Evolutionary conservation across 495 filamentous ascomycete species (phyloP), one percentile per base, ranked within the genome.

Genomic region (Aspergillus egyptiacus): DNA sequence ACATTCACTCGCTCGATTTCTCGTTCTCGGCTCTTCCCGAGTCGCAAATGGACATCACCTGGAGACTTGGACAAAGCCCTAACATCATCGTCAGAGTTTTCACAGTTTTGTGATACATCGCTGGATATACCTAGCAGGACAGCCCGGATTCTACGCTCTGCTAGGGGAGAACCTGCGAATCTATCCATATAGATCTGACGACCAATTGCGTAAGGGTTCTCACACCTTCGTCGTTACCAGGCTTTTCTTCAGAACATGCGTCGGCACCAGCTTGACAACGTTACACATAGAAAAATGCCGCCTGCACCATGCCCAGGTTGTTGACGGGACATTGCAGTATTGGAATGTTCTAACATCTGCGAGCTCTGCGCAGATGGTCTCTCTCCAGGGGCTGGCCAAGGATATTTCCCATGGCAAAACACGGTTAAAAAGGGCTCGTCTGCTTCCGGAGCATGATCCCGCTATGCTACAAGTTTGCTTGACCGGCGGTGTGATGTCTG

Each of bases 201-300:
- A 17, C 27, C 20, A n/a, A 27, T 23, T 17, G 17, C 8, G 17
- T 37, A n/a, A n/a, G n/a, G n/a, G n/a, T n/a, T n/a, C n/a, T n/a
- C n/a, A n/a, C n/a, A n/a, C n/a, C n/a, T n/a, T n/a, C 34, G 11
- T 39, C 35, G 25, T 39, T 2, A 25, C 10, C 20, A 39, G n/a
- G 20, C 20, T 25, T 25, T 6, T 25, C 20, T 37, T 10, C 36
- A n/a, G 22, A 13, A 22, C 5, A 22, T 24, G 36, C 9, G 11
- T 22, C 4, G n/a, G 23, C 13, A 39, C 11, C 24, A 22, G 15
- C 35, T 22, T 48, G n/a, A n/a, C 24, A 13, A 18, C 9, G 46
- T 48, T 36, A 49, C 46, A 41, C 37, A 27, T 19, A 22, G 11
- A 23, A 35, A 43, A 25, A 19, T 41, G 22, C 19, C 39, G 31